A percentile compares a stretch with the other conserved stretches of the same genome.
Evolutionary conservation across 2,329 filamentous ascomycete genomes (phyloP).

Genomic region (Mollisia scopiformis): DNA sequence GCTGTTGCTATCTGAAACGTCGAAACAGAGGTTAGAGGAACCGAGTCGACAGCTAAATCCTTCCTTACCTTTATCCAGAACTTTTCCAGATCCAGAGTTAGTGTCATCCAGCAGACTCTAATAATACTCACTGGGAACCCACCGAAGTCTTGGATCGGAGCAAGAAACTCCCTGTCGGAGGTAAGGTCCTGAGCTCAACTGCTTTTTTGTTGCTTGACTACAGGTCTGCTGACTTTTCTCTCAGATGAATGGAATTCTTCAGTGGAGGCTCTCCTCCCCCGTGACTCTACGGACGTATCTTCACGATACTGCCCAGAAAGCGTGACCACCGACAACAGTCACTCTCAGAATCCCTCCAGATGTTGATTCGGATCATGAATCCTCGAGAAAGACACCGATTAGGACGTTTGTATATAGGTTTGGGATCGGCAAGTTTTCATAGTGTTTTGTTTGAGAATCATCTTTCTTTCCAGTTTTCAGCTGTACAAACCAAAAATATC

Average conservation of each 20-base stretch:
- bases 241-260: background rate
- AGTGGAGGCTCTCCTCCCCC: too few relatives aligned
- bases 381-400: background rate
- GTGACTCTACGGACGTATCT: background rate
- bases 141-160: background rate
- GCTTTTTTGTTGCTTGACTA: background rate
- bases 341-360: background rate
- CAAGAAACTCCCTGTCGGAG: background rate
- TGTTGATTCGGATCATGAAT: background rate
- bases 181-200: background rate
- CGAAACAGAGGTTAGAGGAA: background rate
- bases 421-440: constrained; percentile 12
- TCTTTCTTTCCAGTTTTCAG: background rate
- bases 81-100: background rate
- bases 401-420: constrained; percentile 9
- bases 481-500: background rate
- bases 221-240: background rate
- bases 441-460: background rate
- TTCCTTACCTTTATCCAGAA: background rate
- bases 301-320: background rate
- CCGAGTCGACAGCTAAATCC: background rate
- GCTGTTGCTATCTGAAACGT: background rate
- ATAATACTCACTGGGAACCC: background rate
- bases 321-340: background rate
- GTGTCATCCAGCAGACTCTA: background rate